Evolutionary conservation across 2,329 filamentous ascomycete species (phyloP).

Genomic region (Bipolaris bicolor): DNA sequence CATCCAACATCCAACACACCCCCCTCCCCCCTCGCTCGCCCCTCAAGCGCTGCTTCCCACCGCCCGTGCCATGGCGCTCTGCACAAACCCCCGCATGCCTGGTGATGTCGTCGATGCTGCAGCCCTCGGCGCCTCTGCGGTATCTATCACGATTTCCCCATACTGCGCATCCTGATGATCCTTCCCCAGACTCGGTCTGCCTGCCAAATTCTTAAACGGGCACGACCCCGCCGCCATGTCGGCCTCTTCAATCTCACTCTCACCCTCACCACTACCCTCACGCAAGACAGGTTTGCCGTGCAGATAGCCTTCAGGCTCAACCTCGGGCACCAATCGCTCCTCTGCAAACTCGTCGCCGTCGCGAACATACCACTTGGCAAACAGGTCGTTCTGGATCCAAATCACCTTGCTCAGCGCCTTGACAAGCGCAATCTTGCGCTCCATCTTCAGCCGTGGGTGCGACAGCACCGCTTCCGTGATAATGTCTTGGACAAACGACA

Average conservation of each 20-base stretch:
- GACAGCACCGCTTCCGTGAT: conserved; percentile 77
- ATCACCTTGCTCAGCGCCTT: conserved; percentile 81
- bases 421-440: conserved; percentile 73
- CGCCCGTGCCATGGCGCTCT: conserved; percentile 23
- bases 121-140: conserved; percentile 15
- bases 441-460: conserved; percentile 69
- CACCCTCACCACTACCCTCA: conserved; percentile 37
- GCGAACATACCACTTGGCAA: conserved; percentile 80
- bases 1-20: background rate
- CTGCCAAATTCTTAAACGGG: conserved; percentile 41
- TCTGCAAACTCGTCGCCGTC: conserved; percentile 68
- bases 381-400: conserved; percentile 87
- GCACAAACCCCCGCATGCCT: conserved; percentile 4
- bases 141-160: conserved; percentile 14
- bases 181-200: conserved; percentile 8
- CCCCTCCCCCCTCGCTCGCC: background rate
- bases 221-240: conserved; percentile 31
- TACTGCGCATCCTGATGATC: conserved; percentile 11
- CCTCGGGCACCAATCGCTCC: conserved; percentile 49
- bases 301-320: conserved; percentile 47
- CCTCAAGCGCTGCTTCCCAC: conserved; percentile 21
- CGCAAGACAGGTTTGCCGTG: conserved; percentile 44
- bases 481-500: conserved; percentile 79
- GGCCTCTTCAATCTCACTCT: conserved; percentile 37
- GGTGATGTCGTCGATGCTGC: conserved; percentile 13